Evolutionary conservation across 768 basidiomycete genomes (phyloP), one percentile per base, ranked within the genome.

Genomic region (Wakefieldia striispora): DNA sequence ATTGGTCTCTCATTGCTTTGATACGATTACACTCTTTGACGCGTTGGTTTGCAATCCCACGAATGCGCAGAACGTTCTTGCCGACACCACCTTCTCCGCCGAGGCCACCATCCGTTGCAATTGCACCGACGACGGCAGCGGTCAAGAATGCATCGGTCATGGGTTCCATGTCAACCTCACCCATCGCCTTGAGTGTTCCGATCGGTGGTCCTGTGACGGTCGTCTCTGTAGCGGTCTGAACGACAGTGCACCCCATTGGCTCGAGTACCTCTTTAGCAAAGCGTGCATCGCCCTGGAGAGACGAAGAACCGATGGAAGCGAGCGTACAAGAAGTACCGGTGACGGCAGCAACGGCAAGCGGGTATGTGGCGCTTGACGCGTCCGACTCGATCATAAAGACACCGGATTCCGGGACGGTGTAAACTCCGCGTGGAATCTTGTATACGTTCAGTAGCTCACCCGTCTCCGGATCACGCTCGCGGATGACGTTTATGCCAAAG

Each of bases 101-200:
- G 19, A 66, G 58, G 55, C 82, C 81, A 10, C 81, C 83, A 35
- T 68, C 66, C 0, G 83, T 74, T 0, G 85, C 84, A 19, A 97
- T 89, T 47, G 97, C 95, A 45, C 92, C 95, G 17, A 99, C 73
- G 8, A 87, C 94, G 11, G 84, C 88, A 9, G 97, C 95, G 3
- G 95, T 97, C 72, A 98, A 79, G 75, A 99, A 99, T 19, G 95
- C 97, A 66, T 99, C 97, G 7, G 97, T 99, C 97, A 99, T 98
- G n/a, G 87, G 85, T 69, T 97, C 93, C 97, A 98, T 98, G 65
- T 98, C 92, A 19, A 97, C 83, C 58, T 85, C 80, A 10, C 65
- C 65, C 47, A 61, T 55, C 0, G 58, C 48, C 44, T 88, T 90
- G 43, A 97, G 77, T 2, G 89, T 89, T 56, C 84, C 84, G 42